Percentiles rank a stretch among this genome's conserved stretches.
phyloP scores from a whole-genome alignment of 257 asterid species.

The Solanum ahanhuiri region DNA sequence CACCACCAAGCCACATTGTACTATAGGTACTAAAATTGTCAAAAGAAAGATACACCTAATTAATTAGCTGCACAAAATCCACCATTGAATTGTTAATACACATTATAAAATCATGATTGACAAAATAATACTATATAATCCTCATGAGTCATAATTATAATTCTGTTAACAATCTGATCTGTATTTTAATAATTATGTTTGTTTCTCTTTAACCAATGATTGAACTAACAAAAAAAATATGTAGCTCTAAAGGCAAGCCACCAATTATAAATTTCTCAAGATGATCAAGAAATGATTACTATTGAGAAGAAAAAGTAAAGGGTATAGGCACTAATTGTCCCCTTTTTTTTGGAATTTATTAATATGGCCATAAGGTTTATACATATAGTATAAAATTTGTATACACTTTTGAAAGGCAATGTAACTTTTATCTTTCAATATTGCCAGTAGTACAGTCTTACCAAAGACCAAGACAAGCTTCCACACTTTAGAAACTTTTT shows the following conservation, averaged over 20 bases:
- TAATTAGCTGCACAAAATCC: neutral
- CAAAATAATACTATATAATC: neutral
- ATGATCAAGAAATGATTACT: constrained; percentile 49
- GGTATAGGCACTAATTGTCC: constrained; percentile 34
- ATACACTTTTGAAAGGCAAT: constrained; percentile 43
- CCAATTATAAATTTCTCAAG: constrained; percentile 23
- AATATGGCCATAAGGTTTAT: constrained; percentile 25
- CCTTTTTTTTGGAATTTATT: constrained; percentile 20
- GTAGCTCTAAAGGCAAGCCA: constrained; percentile 9
- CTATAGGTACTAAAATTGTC: neutral
- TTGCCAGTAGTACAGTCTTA: constrained; percentile 17
- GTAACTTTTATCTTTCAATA: constrained; percentile 38
- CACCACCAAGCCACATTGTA: neutral
- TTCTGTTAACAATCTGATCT: neutral
- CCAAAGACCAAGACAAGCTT: constrained; percentile 40
- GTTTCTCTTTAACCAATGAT: constrained; percentile 26
- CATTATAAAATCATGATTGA: neutral
- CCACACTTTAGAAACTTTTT: too few relatives aligned
- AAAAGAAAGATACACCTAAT: neutral
- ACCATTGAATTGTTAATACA: neutral
- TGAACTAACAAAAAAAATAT: constrained; percentile 15
- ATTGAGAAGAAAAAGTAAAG: constrained; percentile 19
- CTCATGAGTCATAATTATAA: neutral
- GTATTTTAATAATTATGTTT: neutral
- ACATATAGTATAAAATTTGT: constrained; percentile 1